Percentiles rank a stretch among this genome's conserved stretches.
Evolutionary conservation across 2,329 filamentous ascomycete species (phyloP).

Genomic region (Fusarium clavum): DNA sequence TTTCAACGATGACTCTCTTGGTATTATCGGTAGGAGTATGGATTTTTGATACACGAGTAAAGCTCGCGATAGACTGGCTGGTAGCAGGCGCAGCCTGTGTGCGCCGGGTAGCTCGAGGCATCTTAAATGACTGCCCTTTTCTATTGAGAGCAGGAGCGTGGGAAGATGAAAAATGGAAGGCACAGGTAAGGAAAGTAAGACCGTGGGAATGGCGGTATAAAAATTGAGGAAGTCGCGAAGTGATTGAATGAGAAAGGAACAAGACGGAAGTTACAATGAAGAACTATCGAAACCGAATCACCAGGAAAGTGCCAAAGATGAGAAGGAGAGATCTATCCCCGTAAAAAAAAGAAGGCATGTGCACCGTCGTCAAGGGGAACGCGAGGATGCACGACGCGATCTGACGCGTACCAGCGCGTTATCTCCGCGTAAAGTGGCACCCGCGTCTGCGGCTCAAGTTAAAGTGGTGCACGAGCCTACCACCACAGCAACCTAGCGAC

Average conservation of each 20-base stretch:
- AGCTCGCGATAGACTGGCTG: conserved; percentile 55
- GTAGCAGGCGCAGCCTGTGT: conserved; percentile 35
- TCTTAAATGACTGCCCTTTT: conserved; percentile 21
- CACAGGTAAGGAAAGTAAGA: conserved; percentile 3
- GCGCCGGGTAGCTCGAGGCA: conserved; percentile 46
- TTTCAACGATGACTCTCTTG: conserved; percentile 52
- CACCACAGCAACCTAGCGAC: conserved; percentile 1
- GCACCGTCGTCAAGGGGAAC: conserved; percentile 39
- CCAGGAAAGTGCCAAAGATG: conserved; percentile 22
- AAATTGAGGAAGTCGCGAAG: conserved; percentile 15
- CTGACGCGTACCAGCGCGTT: conserved; percentile 1
- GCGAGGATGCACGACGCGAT: conserved; percentile 20
- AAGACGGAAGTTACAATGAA: conserved; percentile 12
- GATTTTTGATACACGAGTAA: conserved; percentile 62
- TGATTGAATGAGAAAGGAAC: conserved; percentile 3
- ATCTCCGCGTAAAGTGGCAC: conserved; percentile 21
- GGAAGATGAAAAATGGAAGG: conserved; percentile 2
- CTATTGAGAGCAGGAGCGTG: conserved; percentile 1
- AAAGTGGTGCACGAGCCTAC: conserved; percentile 8
- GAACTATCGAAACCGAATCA: background rate
- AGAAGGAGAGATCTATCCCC: conserved; percentile 20
- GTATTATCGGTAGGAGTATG: conserved; percentile 43
- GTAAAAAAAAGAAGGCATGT: conserved; percentile 24
- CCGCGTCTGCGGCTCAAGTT: background rate
- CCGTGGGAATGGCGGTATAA: background rate